Conservation (phyloP, 2,329 filamentous ascomycete species). For the Paecilomyces variotii region DNA sequence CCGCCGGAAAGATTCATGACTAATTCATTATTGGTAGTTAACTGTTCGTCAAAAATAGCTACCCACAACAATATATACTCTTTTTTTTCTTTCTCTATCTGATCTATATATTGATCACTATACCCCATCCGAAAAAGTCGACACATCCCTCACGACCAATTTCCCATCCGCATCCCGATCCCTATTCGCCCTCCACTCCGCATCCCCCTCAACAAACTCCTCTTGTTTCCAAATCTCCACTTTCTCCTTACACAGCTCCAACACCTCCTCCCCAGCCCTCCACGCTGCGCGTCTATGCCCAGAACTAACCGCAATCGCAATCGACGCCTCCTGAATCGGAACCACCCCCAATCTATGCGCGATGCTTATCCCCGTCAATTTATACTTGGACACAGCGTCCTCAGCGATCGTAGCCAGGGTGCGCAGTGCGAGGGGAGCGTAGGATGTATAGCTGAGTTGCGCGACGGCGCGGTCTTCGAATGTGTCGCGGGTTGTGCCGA, state of each 20-base stretch:
- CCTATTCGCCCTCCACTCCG: constrained; percentile 79
- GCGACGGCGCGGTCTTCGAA: constrained; percentile 34
- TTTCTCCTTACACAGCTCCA: constrained; percentile 75
- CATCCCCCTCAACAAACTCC: constrained; percentile 67
- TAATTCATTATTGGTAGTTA: no score
- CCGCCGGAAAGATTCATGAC: no score
- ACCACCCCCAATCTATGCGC: constrained; percentile 78
- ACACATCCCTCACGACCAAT: background rate
- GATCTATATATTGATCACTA: background rate
- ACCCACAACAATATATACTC: background rate
- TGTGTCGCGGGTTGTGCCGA: constrained; percentile 38
- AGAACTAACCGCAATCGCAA: constrained; percentile 77
- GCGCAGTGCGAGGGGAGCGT: constrained; percentile 35
- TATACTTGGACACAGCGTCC: constrained; percentile 48
- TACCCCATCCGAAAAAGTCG: background rate
- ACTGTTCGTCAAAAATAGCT: no score
- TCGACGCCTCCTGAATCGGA: constrained; percentile 86
- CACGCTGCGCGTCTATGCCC: constrained; percentile 80
- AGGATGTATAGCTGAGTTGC: constrained; percentile 38
- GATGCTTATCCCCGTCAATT: constrained; percentile 66
- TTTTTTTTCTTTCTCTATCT: no score
- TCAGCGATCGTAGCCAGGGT: constrained; percentile 31
- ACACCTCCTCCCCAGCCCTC: constrained; percentile 77
- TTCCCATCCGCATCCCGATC: constrained; percentile 54
- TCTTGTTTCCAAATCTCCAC: constrained; percentile 97